Evolutionary conservation across 495 filamentous ascomycete species (phyloP).

Genomic region (Penicillium silybi): DNA sequence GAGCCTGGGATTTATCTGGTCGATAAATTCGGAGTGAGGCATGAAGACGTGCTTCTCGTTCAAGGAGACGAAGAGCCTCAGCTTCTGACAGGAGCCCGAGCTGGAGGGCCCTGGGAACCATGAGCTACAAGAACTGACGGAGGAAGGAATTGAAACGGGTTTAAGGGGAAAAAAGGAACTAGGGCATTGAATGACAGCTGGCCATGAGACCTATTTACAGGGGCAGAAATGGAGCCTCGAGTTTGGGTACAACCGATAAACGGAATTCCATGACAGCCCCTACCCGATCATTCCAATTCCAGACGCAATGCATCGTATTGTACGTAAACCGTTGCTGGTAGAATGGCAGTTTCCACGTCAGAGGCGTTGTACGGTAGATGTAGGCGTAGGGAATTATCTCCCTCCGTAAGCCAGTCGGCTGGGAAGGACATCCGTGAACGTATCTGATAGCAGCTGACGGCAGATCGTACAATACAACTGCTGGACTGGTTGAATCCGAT

Average conservation of each 20-base stretch:
- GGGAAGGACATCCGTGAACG: slow-evolving; percentile 50
- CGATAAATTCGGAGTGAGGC: slow-evolving; percentile 50
- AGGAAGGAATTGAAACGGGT: background rate
- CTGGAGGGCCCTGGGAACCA: slow-evolving; percentile 44
- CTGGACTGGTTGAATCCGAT: slow-evolving; percentile 35
- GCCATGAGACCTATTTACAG: background rate
- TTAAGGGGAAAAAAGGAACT: background rate
- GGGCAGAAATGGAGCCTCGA: background rate
- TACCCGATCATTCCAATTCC: slow-evolving; percentile 30
- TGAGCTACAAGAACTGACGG: slow-evolving; percentile 16
- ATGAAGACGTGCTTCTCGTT: slow-evolving; percentile 51
- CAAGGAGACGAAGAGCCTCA: slow-evolving; percentile 41
- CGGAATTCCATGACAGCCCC: background rate
- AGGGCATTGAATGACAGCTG: background rate
- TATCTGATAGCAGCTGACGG: slow-evolving; percentile 54
- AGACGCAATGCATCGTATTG: slow-evolving; percentile 57
- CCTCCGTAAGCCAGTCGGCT: slow-evolving; percentile 35
- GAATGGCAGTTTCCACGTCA: slow-evolving; percentile 49
- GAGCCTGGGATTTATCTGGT: slow-evolving; percentile 54
- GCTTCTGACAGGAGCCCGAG: slow-evolving; percentile 42
- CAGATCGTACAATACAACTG: slow-evolving; percentile 52
- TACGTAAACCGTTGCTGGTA: slow-evolving; percentile 49
- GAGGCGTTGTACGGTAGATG: slow-evolving; percentile 51
- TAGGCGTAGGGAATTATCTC: slow-evolving; percentile 46
- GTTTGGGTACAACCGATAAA: background rate